Evolutionary conservation across 2,329 filamentous ascomycete species (phyloP), one percentile per base, ranked within the genome.

Genomic region (Coniochaeta pulveracea): DNA sequence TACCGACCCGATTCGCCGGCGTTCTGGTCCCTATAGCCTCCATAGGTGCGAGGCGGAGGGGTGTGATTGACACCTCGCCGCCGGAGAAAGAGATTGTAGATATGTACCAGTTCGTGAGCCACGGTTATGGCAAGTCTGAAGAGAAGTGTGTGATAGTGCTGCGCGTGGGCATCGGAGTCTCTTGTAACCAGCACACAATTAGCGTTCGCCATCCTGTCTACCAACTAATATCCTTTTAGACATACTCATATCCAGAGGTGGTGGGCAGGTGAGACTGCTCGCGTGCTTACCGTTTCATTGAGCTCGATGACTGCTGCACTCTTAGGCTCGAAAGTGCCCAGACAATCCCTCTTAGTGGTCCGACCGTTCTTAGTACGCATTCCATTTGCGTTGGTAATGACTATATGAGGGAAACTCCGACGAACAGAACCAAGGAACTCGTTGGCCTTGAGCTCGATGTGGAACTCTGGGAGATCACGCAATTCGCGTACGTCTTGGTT

Each of bases 31-130:
- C 36, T 32, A 10, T 34, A 30, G 5, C 10, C 11, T 6, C 31
- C 36, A 32, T 31, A 37, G 4, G 26, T 32, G 22, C 29, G 11
- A 1, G 14, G n/a, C 3, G 36, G 36, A 10, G 36, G 36, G 9
- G 36, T 37, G 23, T 37, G 36, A 4, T 31, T 10, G 21, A 11
- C 8, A 10, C 18, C 4, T 5, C 11, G 10, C 6, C 32, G 26
- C 15, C 10, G 14, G 7, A 37, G 17, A 19, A 15, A 37, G 4
- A 34, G 26, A 18, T 18, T 27, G 27, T 19, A 34, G 5, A 37
- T 14, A 16, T 37, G 36, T 6, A 37, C 36, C 4, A 37, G 32
- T 23, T 37, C 36, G 12, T 37, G 36, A 8, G 32, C 32, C 31
- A 37, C 22, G 10, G 36, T 37, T 6, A 37, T 14, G 5, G 25